Base-by-base conservation (phyloP, 2,329 filamentous ascomycete genomes). In the Nigrospora oryzae region DNA sequence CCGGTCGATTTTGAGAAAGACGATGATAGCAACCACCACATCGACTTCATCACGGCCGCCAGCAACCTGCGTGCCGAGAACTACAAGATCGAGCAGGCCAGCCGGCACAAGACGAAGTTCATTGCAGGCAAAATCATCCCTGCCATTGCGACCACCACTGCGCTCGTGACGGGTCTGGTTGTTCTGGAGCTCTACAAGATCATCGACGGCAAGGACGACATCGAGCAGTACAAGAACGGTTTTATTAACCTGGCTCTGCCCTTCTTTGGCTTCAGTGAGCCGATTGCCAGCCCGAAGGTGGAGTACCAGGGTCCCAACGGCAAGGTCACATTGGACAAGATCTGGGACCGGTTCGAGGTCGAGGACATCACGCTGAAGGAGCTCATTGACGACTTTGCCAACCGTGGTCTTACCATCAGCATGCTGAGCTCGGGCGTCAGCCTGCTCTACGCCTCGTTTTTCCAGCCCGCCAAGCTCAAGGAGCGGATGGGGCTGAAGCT, bases 121-220 rank as follows among this genome's bases (percentile, higher is more conserved):
- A 98, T 98, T 62, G 94, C 93, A 31, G 93, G 93, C 64, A 98
- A 98, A 79, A 98, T 98, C 56, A 98, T 98, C 53, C 93, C 93
- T 17, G 93, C 93, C 38, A 98, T 98, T 65, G 93, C 93, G 38
- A 98, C 93, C 3, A 97, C 93, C 0, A 98, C 93, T 3, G 91
- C 93, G 3, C 74, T 98, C 46, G 91, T 97, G 12, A 98, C 93
- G 3, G 93, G 93, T 47, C 75, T 98, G 38, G 89, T 98, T 43
- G 78, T 94, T 14, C 71, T 98, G 38, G 93, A 98, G 71, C 71
- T 97, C 40, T 96, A 88, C 83, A 98, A 98, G 80, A 79, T 98
- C 51, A 75, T 98, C 38, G 93, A 97, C 59, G 91, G 89, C 61
- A 96, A 98, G 75, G 80, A 77, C n/a, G 89, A 97, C 56, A 84